Evolutionary conservation across 176 grass and related monocot species (phyloP).

Genomic region (Aegilops longissima): DNA sequence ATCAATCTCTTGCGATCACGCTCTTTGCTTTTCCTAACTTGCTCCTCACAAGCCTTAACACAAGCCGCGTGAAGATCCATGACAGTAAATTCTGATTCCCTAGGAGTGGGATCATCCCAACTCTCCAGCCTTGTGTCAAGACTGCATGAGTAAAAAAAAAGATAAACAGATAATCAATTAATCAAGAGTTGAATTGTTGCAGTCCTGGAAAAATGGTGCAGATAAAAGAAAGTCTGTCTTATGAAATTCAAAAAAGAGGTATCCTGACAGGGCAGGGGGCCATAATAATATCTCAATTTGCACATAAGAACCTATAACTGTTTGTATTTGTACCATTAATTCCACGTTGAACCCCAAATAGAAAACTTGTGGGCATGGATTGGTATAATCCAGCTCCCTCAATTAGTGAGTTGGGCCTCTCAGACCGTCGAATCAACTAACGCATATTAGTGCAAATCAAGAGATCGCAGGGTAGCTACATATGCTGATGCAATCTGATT

Average conservation of each 20-base stretch:
- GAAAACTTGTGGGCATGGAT: too few relatives aligned
- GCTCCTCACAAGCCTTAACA: neutral
- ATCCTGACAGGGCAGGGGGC: too few relatives aligned
- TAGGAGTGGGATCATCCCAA: neutral
- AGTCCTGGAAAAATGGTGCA: neutral
- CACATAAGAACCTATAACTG: too few relatives aligned
- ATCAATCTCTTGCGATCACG: neutral
- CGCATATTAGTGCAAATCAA: too few relatives aligned
- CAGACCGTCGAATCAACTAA: too few relatives aligned
- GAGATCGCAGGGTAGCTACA: too few relatives aligned
- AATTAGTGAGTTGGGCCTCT: too few relatives aligned
- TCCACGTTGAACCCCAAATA: too few relatives aligned
- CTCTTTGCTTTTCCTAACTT: neutral
- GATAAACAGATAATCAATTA: neutral
- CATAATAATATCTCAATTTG: too few relatives aligned
- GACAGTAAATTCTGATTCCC: neutral
- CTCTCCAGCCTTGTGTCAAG: neutral
- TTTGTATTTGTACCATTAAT: too few relatives aligned
- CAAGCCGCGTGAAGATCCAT: neutral
- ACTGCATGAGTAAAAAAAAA: neutral
- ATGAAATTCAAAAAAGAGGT: too few relatives aligned
- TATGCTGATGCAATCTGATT: neutral
- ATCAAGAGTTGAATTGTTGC: neutral
- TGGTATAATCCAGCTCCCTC: too few relatives aligned
- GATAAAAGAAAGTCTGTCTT: neutral